Base-by-base conservation (phyloP, 148 eudicot genomes). In the Chenopodium suecicum region DNA sequence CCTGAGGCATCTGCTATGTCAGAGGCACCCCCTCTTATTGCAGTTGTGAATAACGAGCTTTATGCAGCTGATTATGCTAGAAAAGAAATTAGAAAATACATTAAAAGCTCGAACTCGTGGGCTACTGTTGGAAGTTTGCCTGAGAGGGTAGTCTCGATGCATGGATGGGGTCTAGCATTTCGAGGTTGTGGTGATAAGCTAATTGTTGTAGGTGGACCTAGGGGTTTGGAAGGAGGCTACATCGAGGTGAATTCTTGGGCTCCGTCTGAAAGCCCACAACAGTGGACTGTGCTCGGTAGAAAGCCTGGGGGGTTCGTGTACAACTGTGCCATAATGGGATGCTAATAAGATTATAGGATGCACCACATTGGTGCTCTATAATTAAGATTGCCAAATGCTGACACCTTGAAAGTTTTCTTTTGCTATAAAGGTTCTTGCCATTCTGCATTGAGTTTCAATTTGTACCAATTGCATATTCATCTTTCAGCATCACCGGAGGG, bases 321-420 rank as follows among this genome's bases (percentile, higher is more conserved):
- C 82, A 92, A 92, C 73, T 94, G 98, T 88, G 97, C 97, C 50
- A 87, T 94, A 31, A 94, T 94, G 98, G 93, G 98, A 22, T 94
- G 97, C 86, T 94, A 84, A 89, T 71, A 76, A 69, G 60, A 32
- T 54, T 14, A 20, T 20, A 41, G 50, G 74, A 1, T 77, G 58
- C 50, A 63, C 65, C 56, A 70, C 77, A 82, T 78, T 19, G 78
- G 78, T 79, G 64, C 27, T 6, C 56, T 16, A 23, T 37, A 19
- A 72, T 77, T 37, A 48, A 4, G 78, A 65, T 46, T 63, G 70
- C 58, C n/a, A 58, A 52, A 44, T 63, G 74, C 62, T 8, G 37
- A 52, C n/a, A 25, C 14, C 74, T 74, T 64, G 46, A 46, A 54
- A 41, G 65, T 9, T 79, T 52, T 47, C 52, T 11, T 66, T 14